These are phyloP conservation scores for Ophioceras dolichostomum DNA, from an alignment of 2,329 filamentous ascomycete species.

Conservation along the genomic window DNA sequence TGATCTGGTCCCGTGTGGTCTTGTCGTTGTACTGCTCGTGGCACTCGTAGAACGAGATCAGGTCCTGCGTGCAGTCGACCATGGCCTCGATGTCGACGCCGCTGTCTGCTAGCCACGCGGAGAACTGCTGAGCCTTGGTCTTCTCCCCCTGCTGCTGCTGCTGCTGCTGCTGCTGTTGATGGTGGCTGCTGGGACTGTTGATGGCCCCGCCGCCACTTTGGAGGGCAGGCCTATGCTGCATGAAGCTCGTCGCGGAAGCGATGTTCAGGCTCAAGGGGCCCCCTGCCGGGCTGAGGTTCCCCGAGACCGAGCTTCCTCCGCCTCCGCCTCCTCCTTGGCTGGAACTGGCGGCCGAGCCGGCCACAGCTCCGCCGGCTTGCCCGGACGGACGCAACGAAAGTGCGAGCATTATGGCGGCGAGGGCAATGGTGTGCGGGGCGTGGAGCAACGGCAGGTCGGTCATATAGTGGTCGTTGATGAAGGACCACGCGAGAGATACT, in stretches of 20 bases:
- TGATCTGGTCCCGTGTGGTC: constrained; percentile 43
- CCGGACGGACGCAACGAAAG: constrained; percentile 63
- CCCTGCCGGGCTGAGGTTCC: constrained; percentile 2
- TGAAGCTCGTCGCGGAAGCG: constrained; percentile 16
- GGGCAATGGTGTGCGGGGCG: constrained; percentile 77
- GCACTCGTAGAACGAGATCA: constrained; percentile 77
- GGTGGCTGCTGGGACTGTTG: neutral
- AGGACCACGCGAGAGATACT: constrained; percentile 60
- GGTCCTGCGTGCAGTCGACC: constrained; percentile 82
- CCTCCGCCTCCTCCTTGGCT: constrained; percentile 4
- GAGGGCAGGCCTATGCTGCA: too few species aligned
- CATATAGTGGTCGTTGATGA: constrained; percentile 88
- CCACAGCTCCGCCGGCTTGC: neutral
- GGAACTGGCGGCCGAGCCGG: neutral
- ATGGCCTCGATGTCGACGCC: constrained; percentile 73
- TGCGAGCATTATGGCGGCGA: constrained; percentile 73
- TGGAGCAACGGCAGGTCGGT: constrained; percentile 82
- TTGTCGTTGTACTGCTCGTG: constrained; percentile 51
- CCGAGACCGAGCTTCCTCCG: constrained; percentile 6
- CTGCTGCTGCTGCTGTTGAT: neutral
- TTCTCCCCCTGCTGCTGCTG: constrained; percentile 10
- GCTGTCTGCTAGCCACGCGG: constrained; percentile 77
- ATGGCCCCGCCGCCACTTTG: too few species aligned
- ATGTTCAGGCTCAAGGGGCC: constrained; percentile 3
- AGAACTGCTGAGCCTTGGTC: constrained; percentile 50